phyloP scores from a whole-genome alignment of 2,329 filamentous ascomycete genomes.

The Cucurbitaria berberidis region DNA sequence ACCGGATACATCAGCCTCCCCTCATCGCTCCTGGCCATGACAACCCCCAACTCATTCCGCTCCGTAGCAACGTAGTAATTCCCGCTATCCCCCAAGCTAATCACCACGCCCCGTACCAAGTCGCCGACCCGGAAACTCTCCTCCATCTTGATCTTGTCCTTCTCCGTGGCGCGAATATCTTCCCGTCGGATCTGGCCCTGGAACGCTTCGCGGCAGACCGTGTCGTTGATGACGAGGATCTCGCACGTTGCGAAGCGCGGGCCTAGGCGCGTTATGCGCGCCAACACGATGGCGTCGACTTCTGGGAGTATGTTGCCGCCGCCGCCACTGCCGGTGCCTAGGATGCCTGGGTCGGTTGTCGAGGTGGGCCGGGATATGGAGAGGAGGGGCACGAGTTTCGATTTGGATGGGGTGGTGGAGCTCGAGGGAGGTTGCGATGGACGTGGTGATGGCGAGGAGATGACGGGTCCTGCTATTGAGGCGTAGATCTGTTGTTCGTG shows the following conservation, averaged over 20 bases:
- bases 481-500: constrained; percentile 76
- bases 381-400: constrained; percentile 52
- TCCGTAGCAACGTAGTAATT: constrained; percentile 96
- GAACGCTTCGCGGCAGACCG: constrained; percentile 78
- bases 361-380: constrained; percentile 41
- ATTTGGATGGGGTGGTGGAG: constrained; percentile 55
- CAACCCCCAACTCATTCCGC: constrained; percentile 87
- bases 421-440: constrained; percentile 63
- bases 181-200: constrained; percentile 85
- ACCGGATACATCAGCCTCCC: constrained; percentile 92
- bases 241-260: constrained; percentile 83
- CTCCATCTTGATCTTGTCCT: constrained; percentile 89
- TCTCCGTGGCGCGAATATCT: constrained; percentile 93
- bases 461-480: constrained; percentile 78
- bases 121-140: constrained; percentile 93
- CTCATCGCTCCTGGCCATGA: constrained; percentile 87
- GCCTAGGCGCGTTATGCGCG: constrained; percentile 83
- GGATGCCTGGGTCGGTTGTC: constrained; percentile 22
- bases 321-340: constrained; percentile 30
- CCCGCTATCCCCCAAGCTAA: constrained; percentile 89
- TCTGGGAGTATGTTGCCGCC: constrained; percentile 79
- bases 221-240: constrained; percentile 76
- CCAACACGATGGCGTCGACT: constrained; percentile 80
- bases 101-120: constrained; percentile 85
- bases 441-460: constrained; percentile 51